Evolutionary conservation across 1,139 yeast species (phyloP), one percentile per base, ranked within the genome.

Genomic region (Nakaseomyces bracarensis): DNA sequence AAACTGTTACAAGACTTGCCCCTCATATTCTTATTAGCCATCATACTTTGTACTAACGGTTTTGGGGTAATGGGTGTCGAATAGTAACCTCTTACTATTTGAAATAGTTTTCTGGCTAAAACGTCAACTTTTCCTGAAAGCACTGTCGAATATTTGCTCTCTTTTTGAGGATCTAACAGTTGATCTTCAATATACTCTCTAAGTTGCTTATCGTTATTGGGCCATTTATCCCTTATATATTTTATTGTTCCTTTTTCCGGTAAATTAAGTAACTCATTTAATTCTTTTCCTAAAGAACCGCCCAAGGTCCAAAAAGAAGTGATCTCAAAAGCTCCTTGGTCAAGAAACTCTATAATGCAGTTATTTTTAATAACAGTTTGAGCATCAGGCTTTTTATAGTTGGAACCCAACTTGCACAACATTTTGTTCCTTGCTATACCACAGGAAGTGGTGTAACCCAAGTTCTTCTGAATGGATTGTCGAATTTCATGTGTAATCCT

Each of bases 221-320:
- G 49, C 58, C 69, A 75, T 31, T 65, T 65, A 8, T 73, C 72
- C 41, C 83, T 60, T 2, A 82, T 68, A 45, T 57, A 71, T 2
- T 65, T 58, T 7, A 77, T 71, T 2, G 77, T 68, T 33, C 67
- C 57, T 27, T 57, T 57, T 4, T 47, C 40, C 7, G 38, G 22
- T 0, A 75, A 63, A 4, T 67, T 65, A 23, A 79, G 63, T 25
- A 67, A 60, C 14, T 64, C 60, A 19, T 71, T 52, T 0, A 87
- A 66, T n/a, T 66, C 65, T 8, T 79, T 79, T 0, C 98, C 98
- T 5, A 73, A 66, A 53, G 84, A 85, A 2, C 98, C 98, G 3
- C 98, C 98, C 70, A 89, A 68, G 0, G 95, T 89, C 70, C 95
- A 82, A 45, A 89, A 74, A 53, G 89, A 95, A 1, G 75, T 74